Base-by-base conservation (phyloP, 2,329 filamentous ascomycete species). In the Xylariaceae sp. region DNA sequence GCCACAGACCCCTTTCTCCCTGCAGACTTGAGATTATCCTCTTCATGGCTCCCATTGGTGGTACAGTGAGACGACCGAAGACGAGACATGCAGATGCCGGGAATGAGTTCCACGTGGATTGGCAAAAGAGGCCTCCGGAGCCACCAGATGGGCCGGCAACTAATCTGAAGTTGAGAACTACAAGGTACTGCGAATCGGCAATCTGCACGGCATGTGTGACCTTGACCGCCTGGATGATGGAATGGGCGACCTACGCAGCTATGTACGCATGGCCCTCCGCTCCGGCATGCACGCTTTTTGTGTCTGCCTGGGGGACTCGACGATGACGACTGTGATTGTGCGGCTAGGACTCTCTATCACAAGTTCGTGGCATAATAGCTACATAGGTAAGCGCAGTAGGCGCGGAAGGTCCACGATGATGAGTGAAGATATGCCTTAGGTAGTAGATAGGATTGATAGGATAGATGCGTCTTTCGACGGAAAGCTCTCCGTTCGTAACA, bases 51-150 rank as follows among this genome's bases (percentile, higher is more conserved):
- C 22, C 22, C 22, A 39, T 44, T 32, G 22, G 22, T n/a, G 17
- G 48, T 49, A 39, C 32, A 42, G 53, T 49, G 41, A 48, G 38
- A 5, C 22, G 22, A 27, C 4, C 22, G 22, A 27, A 27, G 33
- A 27, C 45, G 30, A 43, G 40, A 22, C 19, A 44, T 44, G 39
- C 39, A 47, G 36, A 31, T 32, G 22, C 39, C 35, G 44, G 52
- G 46, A 50, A 42, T 47, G 51, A 39, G 19, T 45, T 19, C 44
- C 32, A 45, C 44, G 44, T 48, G 18, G 31, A 33, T 45, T 49
- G 46, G 45, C 27, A 44, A 42, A 48, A 38, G 51, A 45, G 44
- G 44, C 44, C 44, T 45, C 44, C 44, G n/a, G 11, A 11, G 14
- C 15, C 32, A n/a, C 9, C 9, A 39, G 32, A 38, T 41, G 45